Percentiles rank a stretch among this genome's conserved stretches.
Conservation (phyloP, 202 grass and related monocot genomes). For the Musa balbisiana region DNA sequence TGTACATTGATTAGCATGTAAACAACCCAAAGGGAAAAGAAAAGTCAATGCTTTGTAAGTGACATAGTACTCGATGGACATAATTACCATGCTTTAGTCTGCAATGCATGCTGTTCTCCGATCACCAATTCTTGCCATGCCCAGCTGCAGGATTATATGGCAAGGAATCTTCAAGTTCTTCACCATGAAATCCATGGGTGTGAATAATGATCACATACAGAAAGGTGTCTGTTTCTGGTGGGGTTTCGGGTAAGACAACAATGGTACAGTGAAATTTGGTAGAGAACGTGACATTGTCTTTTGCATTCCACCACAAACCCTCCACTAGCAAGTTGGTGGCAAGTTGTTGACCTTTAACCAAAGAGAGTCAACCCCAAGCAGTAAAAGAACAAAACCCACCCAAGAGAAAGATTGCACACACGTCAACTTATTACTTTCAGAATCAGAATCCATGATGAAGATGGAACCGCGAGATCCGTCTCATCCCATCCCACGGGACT, state of each 20-base stretch:
- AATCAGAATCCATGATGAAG: background rate
- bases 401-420: background rate
- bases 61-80: background rate
- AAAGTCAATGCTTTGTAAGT: conserved; percentile 1
- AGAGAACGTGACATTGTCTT: background rate
- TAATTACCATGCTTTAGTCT: background rate
- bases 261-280: background rate
- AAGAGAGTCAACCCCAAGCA: background rate
- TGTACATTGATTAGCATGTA: background rate
- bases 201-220: background rate
- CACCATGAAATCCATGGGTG: background rate
- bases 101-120: background rate
- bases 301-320: background rate
- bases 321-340: background rate
- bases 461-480: background rate
- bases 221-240: background rate
- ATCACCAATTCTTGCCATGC: background rate
- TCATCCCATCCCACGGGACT: background rate
- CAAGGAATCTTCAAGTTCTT: background rate
- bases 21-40: background rate
- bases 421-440: background rate
- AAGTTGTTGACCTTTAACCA: background rate
- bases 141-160: background rate
- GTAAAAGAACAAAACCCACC: background rate
- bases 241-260: background rate